Evolutionary conservation across 1,284 basidiomycete species (phyloP).

Genomic region (Ceratobasidium theobromae): DNA sequence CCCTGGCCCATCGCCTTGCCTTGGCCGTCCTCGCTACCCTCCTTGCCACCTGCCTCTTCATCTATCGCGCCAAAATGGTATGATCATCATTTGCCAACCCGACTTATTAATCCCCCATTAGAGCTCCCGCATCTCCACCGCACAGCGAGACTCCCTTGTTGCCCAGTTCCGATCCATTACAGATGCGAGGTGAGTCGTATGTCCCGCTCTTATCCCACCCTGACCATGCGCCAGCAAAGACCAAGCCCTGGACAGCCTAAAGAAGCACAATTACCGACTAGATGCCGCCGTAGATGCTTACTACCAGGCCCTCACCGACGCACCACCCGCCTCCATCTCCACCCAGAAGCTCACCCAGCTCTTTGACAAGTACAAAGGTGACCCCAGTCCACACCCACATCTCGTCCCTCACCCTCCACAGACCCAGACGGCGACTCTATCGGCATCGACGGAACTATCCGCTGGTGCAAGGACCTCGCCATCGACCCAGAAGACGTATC

Average conservation of each 20-base stretch:
- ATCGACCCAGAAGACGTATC: constrained; percentile 77
- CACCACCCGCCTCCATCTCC: constrained; percentile 49
- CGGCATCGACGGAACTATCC: constrained; percentile 71
- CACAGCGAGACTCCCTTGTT: constrained; percentile 31
- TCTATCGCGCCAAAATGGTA: constrained; percentile 24
- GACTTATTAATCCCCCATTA: neutral
- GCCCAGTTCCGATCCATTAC: constrained; percentile 62
- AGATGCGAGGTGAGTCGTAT: constrained; percentile 61
- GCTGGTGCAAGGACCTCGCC: constrained; percentile 64
- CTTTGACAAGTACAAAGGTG: constrained; percentile 82
- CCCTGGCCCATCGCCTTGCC: constrained; percentile 1
- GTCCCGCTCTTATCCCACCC: neutral
- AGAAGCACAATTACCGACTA: constrained; percentile 64
- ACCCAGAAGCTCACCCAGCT: constrained; percentile 56
- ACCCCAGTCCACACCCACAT: constrained; percentile 34
- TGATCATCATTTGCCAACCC: neutral
- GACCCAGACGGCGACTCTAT: constrained; percentile 63
- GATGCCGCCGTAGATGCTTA: constrained; percentile 77
- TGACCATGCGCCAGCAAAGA: constrained; percentile 28
- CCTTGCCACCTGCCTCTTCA: constrained; percentile 3
- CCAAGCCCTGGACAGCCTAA: constrained; percentile 74
- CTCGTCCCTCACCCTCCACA: constrained; percentile 38
- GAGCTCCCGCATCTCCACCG: neutral
- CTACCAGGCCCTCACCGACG: constrained; percentile 50
- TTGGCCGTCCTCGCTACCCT: constrained; percentile 15